Base-by-base conservation (phyloP, 1,284 basidiomycete genomes). In the Cryptococcus amylolentus region DNA sequence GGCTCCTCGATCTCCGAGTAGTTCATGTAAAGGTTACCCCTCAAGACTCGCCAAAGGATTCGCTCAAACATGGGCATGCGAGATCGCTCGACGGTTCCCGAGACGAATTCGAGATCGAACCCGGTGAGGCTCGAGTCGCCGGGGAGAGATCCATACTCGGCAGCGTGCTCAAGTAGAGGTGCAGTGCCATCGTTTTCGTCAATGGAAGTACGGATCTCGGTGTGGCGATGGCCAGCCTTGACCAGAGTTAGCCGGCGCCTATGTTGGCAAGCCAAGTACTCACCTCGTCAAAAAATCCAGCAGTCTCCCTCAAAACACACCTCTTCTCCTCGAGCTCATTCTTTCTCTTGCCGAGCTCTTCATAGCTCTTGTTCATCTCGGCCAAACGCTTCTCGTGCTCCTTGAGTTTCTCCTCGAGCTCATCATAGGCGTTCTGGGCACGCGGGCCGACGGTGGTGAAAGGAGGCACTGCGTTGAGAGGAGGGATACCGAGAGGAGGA, bases 21-120 rank as follows among this genome's bases (percentile, higher is more conserved):
- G 80, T 98, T 98, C 94, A 98, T 98, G 82, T 97, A 99, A 35
- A 99, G 81, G 77, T 99, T 98, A 54, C 96, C 96, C 61, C 96
- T 88, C 28, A 98, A 83, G 28, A 98, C 91, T 67, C 96, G 90
- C 95, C 96, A 99, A 55, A 98, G 84, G 23, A 98, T 91, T 39
- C 96, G 88, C 78, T 99, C 96, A 56, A 98, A 97, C 10, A 91
- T 96, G 2, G 91, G 85, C 75, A 98, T 84, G 58, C 93, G 88
- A 18, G 86, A 81, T 55, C 95, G 90, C 69, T 98, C 95, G 67
- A 98, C 94, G 0, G 95, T 98, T 40, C 95, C 95, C 13, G 95
- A 88, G 27, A 99, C 89, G 68, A 98, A 98, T 87, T 96, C 92
- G 49, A 98, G 84, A 76, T 98, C 95, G 66, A 78, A 75, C 51